phyloP scores from a whole-genome alignment of 345 rosid genomes.

The Odontarrhena argentea region DNA sequence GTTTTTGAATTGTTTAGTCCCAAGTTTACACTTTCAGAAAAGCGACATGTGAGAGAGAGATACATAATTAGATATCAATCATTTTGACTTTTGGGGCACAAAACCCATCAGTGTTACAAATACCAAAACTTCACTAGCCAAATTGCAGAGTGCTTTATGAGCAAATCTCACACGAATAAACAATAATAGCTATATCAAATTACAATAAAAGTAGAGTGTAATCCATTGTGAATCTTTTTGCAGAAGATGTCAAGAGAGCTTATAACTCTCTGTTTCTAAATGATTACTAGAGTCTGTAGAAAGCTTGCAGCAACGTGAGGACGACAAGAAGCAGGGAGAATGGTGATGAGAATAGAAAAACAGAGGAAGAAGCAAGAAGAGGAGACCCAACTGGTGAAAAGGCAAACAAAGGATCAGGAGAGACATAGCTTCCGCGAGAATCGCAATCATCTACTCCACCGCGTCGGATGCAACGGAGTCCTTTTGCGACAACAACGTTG shows the following conservation, averaged over 20 bases:
- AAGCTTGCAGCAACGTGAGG: constrained; percentile 32
- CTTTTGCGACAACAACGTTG: too few relatives aligned
- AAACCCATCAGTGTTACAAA: constrained; percentile 29
- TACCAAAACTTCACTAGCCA: constrained; percentile 20
- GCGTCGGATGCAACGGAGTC: too few relatives aligned
- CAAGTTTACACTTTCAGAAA: too few relatives aligned
- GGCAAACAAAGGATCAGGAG: constrained; percentile 48
- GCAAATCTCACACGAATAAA: constrained; percentile 23
- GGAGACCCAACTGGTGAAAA: constrained; percentile 53
- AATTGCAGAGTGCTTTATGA: constrained; percentile 17
- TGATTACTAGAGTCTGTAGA: constrained; percentile 20
- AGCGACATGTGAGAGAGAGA: too few relatives aligned
- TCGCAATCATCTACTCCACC: too few relatives aligned
- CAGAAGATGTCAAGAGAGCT: background rate
- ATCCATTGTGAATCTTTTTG: background rate
- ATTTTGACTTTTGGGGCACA: constrained; percentile 4
- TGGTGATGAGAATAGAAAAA: constrained; percentile 33
- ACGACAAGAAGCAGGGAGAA: constrained; percentile 38
- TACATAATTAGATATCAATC: background rate
- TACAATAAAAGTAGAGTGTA: constrained; percentile 4
- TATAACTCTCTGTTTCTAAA: constrained; percentile 10
- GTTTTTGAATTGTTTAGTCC: background rate
- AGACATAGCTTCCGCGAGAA: background rate
- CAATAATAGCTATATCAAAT: constrained; percentile 1
- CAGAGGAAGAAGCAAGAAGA: constrained; percentile 48